Conservation (phyloP, 495 filamentous ascomycete species). For the Trichocladium antarcticum region DNA sequence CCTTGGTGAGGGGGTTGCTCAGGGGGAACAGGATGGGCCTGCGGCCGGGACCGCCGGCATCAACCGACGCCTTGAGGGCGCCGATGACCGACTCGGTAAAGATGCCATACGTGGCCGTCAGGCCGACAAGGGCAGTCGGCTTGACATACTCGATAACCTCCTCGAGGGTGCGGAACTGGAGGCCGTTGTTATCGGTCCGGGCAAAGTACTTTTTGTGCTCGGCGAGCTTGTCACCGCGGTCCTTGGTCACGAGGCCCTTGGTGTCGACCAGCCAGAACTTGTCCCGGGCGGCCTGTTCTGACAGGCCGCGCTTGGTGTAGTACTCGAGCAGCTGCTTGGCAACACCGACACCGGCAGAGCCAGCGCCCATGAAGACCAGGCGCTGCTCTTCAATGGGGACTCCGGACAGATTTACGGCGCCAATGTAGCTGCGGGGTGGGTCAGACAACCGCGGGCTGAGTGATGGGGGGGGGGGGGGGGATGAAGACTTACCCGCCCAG, state of each 20-base stretch:
- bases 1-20: constrained; percentile 88
- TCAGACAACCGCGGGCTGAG: neutral
- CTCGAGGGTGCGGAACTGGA: constrained; percentile 80
- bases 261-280: constrained; percentile 99
- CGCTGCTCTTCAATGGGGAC: constrained; percentile 82
- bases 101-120: constrained; percentile 87
- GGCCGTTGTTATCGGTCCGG: constrained; percentile 79
- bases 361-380: constrained; percentile 92
- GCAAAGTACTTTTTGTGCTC: constrained; percentile 98
- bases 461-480: neutral
- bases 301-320: constrained; percentile 85
- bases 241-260: constrained; percentile 84
- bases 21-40: constrained; percentile 86
- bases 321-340: constrained; percentile 94
- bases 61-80: constrained; percentile 58
- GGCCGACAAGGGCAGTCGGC: constrained; percentile 86
- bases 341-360: constrained; percentile 90
- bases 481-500: constrained; percentile 55
- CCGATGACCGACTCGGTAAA: constrained; percentile 82
- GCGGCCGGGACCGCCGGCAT: constrained; percentile 60
- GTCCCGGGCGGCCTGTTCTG: constrained; percentile 76
- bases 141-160: constrained; percentile 88
- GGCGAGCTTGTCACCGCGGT: constrained; percentile 86
- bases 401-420: constrained; percentile 78
- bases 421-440: constrained; percentile 54